phyloP scores from a whole-genome alignment of 1,284 basidiomycete genomes.

The Apiotrichum brassicae region DNA sequence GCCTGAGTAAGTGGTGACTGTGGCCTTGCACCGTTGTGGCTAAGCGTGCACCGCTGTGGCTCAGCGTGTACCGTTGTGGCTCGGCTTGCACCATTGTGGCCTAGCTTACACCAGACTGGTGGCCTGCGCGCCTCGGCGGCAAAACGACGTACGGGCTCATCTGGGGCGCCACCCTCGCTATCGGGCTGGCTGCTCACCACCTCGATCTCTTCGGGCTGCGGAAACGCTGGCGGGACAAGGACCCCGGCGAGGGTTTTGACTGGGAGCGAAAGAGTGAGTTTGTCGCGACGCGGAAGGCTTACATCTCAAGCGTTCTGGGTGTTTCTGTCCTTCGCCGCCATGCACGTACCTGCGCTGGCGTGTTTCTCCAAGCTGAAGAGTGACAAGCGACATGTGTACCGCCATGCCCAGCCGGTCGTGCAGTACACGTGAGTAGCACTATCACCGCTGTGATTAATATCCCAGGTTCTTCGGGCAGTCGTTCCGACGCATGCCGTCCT shows the following conservation, averaged over 20 bases:
- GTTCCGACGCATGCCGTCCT: slow-evolving; percentile 49
- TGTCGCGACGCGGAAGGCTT: not conserved
- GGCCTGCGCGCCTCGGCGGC: slow-evolving; percentile 50
- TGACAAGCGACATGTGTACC: slow-evolving; percentile 43
- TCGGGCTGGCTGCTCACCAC: slow-evolving; percentile 50
- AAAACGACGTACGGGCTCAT: slow-evolving; percentile 51
- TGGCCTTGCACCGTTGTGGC: not conserved
- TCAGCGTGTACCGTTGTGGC: not conserved
- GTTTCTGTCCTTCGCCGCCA: slow-evolving; percentile 52
- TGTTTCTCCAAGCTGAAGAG: slow-evolving; percentile 47
- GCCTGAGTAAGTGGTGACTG: slow-evolving; percentile 36
- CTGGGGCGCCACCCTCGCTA: slow-evolving; percentile 49
- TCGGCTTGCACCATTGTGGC: not conserved
- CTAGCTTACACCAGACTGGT: slow-evolving; percentile 40
- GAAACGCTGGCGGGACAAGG: slow-evolving; percentile 21
- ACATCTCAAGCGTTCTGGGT: slow-evolving; percentile 50
- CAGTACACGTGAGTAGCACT: slow-evolving; percentile 8
- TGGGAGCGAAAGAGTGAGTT: slow-evolving; percentile 54
- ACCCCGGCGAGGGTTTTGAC: slow-evolving; percentile 44
- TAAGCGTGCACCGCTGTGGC: slow-evolving; percentile 4
- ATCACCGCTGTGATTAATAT: slow-evolving; percentile 1
- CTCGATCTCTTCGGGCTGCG: slow-evolving; percentile 46
- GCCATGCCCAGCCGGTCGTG: slow-evolving; percentile 22
- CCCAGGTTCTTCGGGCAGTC: slow-evolving; percentile 48
- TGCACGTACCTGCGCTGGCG: slow-evolving; percentile 53